Base-by-base conservation (phyloP, 2,329 filamentous ascomycete genomes). In the Geosmithia putterillii region DNA sequence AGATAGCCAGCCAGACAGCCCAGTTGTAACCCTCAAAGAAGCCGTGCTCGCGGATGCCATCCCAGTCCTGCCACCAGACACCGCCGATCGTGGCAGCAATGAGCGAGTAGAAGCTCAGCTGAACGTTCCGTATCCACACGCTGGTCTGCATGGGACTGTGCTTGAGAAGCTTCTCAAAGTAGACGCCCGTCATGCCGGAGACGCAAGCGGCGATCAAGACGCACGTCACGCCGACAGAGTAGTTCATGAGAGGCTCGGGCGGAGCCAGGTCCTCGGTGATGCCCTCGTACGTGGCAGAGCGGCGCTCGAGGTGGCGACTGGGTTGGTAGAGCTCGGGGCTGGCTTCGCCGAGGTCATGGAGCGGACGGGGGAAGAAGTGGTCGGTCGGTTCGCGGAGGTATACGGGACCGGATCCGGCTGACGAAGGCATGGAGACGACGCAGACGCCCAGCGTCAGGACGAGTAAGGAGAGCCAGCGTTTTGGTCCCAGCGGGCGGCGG, bases 21-120 rank as follows among this genome's bases (percentile, higher is more conserved):
- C 78, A 83, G 58, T 94, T 95, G 64, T 96, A 98, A 3, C 92
- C 92, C 45, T 85, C 83, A 52, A 98, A 96, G 63, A 96, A 94
- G 12, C 92, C 92, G 48, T 86, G 79, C 59, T 83, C 78, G 21
- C 81, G 74, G 49, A 98, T 88, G 36, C 84, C 81, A 47, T 81
- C 77, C 21, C 90, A 92, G 51, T 98, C 92, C 49, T 87, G 85
- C 64, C 86, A 85, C 3, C 94, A 65, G 6, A 96, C 82, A 1
- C 90, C 92, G 42, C 94, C 73, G 45, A 96, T 79, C 1, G 95
- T 70, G 1, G 89, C 85, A 0, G 90, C 87, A 53, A 95, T 90
- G 2, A 96, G 70, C 1, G 89, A 95, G 66, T 95, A 98, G 57
- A 95, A 86, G 1, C 88, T 89, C 20, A 98, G 69, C 61, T 98